phyloP scores from a whole-genome alignment of 345 rosid species.

The Lenwebbia sp. region DNA sequence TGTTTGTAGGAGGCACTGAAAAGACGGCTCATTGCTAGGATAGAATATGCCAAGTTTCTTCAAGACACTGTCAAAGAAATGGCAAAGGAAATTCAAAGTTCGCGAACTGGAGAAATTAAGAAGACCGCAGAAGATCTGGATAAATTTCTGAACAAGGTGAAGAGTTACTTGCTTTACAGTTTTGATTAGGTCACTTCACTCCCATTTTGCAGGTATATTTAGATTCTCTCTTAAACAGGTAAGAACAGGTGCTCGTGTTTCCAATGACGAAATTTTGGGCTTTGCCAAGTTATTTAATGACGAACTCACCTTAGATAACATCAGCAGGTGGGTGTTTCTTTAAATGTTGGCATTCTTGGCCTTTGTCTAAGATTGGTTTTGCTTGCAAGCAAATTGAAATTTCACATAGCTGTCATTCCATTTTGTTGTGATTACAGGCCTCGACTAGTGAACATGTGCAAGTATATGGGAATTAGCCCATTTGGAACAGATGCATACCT shows the following conservation, averaged over 20 bases:
- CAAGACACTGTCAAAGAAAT: conserved; percentile 97
- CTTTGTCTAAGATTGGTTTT: background rate
- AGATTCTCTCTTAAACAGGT: conserved; percentile 35
- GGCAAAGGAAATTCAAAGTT: conserved; percentile 94
- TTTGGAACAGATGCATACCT: conserved; percentile 92
- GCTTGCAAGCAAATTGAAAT: background rate
- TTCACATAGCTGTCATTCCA: background rate
- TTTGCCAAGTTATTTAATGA: conserved; percentile 94
- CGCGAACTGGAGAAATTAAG: conserved; percentile 74
- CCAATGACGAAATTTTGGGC: conserved; percentile 94
- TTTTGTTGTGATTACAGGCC: conserved; percentile 48
- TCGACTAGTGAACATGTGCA: conserved; percentile 93
- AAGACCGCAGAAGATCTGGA: conserved; percentile 96
- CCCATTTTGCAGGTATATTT: background rate
- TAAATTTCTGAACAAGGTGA: conserved; percentile 79
- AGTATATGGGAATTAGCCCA: conserved; percentile 95
- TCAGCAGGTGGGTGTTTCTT: conserved; percentile 59
- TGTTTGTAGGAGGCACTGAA: conserved; percentile 70
- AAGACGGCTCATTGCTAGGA: conserved; percentile 82
- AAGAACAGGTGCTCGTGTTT: conserved; percentile 78
- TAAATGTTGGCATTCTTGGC: background rate
- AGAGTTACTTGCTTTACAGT: background rate
- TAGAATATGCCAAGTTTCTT: conserved; percentile 94
- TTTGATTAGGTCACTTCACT: background rate
- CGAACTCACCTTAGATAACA: conserved; percentile 90